phyloP scores from a whole-genome alignment of 345 rosid genomes.

The Lumnitzera littorea region DNA sequence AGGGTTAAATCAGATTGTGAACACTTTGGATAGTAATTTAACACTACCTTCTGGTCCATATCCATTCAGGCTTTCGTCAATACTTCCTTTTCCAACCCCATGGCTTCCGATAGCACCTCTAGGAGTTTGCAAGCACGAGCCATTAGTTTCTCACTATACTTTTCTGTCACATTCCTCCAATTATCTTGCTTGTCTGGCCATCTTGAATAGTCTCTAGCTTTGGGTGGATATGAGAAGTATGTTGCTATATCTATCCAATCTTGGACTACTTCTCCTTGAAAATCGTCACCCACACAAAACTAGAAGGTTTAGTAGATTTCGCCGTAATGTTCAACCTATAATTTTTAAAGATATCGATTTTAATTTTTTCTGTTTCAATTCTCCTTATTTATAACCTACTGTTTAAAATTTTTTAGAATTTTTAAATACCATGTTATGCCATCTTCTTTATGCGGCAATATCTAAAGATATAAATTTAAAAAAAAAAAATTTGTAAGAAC shows the following conservation, averaged over 20 bases:
- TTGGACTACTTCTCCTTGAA: conserved; percentile 82
- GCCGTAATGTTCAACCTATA: too few species aligned
- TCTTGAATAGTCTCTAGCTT: conserved; percentile 70
- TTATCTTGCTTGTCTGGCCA: conserved; percentile 96
- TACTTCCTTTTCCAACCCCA: conserved; percentile 77
- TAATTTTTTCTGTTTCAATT: too few species aligned
- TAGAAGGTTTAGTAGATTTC: too few species aligned
- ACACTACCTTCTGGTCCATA: conserved; percentile 94
- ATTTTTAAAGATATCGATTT: too few species aligned
- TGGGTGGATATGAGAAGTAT: conserved; percentile 75
- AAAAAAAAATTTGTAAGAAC: too few species aligned
- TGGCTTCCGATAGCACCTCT: conserved; percentile 78
- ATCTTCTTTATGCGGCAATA: too few species aligned
- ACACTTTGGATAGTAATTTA: conserved; percentile 84
- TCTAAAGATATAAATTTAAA: too few species aligned
- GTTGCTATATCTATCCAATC: conserved; percentile 97
- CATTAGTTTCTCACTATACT: conserved; percentile 75
- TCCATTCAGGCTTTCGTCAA: conserved; percentile 81
- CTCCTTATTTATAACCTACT: too few species aligned
- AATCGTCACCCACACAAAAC: background rate
- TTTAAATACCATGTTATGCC: too few species aligned
- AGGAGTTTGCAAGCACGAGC: conserved; percentile 72
- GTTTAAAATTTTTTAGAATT: too few species aligned
- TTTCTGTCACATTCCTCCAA: conserved; percentile 57
- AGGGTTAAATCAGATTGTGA: conserved; percentile 90